Base-by-base conservation (phyloP, 371 early-diverging fungal genomes). In the Paramicrosporidium saccamoebae region DNA sequence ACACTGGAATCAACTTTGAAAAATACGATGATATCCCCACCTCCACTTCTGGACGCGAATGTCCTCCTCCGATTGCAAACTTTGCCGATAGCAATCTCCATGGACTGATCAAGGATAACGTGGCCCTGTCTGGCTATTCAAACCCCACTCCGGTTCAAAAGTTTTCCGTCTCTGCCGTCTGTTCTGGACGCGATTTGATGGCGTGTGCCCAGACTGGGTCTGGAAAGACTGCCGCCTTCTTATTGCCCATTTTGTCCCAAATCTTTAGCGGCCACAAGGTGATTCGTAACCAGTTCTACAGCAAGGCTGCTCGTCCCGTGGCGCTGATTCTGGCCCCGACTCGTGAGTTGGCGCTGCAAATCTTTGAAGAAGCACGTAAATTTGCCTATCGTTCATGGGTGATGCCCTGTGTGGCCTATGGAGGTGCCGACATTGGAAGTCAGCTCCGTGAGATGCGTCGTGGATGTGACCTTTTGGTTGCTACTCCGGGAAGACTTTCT, bases 271-370 rank as follows among this genome's bases (percentile, higher is more conserved):
- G 28, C 26, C 2, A 65, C 69, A 2, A 65, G 64, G 4, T 34
- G 58, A 6, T 64, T 68, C n/a, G n/a, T n/a, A n/a, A n/a, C n/a
- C n/a, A n/a, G n/a, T n/a, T 56, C 24, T 75, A 78, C 26, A 43
- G 64, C 24, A 88, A 88, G 29, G 88, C 84, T 46, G 68, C 67
- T 2, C 27, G 64, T 10, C 69, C 74, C 2, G 45, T 53, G 14
- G 72, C 61, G 2, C 55, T 97, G 29, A 74, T 97, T 20, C 42
- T 97, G 33, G 74, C 84, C 10, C 88, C 84, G 2, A 97, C 98
- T 7, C 77, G 96, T 39, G 98, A 97, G 47, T 58, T 97, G 31
- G 81, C 92, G 14, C 61, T 64, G 28, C 98, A 97, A 51, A 95
- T 86, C 35, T 54, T 58, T 40, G 61, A 58, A 10, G 59, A 69